Evolutionary conservation across 371 early-diverging fungal genomes (phyloP).

Genomic region (Mucor velutinosus): DNA sequence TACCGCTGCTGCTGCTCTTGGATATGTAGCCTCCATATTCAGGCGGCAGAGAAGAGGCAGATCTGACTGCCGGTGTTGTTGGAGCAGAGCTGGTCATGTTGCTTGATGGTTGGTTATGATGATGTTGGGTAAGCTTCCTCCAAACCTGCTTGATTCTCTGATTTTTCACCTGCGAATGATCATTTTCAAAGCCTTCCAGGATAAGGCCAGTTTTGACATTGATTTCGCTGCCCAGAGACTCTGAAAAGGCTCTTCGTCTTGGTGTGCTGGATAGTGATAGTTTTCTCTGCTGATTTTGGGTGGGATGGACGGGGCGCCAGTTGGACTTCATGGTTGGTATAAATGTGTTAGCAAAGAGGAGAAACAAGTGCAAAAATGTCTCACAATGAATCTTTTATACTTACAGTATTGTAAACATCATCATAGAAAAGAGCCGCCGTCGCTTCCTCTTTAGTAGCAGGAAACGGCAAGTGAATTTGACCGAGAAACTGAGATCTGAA

Average conservation of each 20-base stretch:
- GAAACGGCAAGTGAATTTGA: slow-evolving; percentile 42
- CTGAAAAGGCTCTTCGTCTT: background rate
- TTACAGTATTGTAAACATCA: slow-evolving; percentile 11
- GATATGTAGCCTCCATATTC: background rate
- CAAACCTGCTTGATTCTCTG: background rate
- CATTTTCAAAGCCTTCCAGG: background rate
- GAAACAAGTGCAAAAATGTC: background rate
- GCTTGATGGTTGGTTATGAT: background rate
- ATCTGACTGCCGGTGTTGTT: background rate
- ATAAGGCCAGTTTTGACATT: slow-evolving; percentile 8
- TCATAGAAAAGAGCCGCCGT: background rate
- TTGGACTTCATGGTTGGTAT: background rate
- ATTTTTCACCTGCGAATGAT: background rate
- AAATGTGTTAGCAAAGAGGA: background rate
- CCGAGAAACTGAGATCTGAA: slow-evolving; percentile 57
- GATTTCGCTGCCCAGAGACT: background rate
- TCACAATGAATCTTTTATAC: background rate
- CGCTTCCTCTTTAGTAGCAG: background rate
- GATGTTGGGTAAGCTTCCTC: background rate
- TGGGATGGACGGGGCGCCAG: background rate
- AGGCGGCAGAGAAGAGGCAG: background rate
- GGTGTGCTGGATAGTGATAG: background rate
- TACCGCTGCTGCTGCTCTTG: background rate
- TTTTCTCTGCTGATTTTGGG: background rate
- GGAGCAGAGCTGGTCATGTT: background rate